Evolutionary conservation across 192 early-diverging fungal species (phyloP), one percentile per base, ranked within the genome.

Genomic region (Gonapodya prolifera): DNA sequence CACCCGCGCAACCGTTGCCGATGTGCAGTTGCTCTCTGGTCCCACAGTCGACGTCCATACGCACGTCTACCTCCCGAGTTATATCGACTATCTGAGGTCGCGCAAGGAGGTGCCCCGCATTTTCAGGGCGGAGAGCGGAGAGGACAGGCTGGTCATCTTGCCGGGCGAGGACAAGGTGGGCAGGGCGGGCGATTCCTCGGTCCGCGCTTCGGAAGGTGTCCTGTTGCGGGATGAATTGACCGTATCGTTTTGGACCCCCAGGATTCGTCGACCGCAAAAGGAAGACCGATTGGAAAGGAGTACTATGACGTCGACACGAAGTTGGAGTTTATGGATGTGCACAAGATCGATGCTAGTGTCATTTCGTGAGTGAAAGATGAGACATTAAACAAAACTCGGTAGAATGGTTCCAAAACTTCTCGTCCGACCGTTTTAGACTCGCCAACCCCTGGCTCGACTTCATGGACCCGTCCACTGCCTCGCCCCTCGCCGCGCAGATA

Each of bases 401-500:
- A n/a, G n/a, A n/a, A n/a, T n/a, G n/a, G n/a, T n/a, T n/a, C n/a
- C n/a, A n/a, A n/a, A n/a, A n/a, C n/a, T n/a, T n/a, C n/a, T n/a
- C n/a, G n/a, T n/a, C n/a, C n/a, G n/a, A n/a, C n/a, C n/a, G n/a
- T n/a, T n/a, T 80, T n/a, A 77, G 70, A 29, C 70, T 81, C 34
- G 80, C 80, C 2, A 80, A 80, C 35, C 80, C 80, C 2, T 80
- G 80, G 80, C 75, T 80, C 2, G 80, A 80, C 69, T 80, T 80
- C 30, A 45, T 80, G 29, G 13, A 2, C 0, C 23, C 76, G 18
- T 34, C 30, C 13, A 79, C 80, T 32, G 79, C 78, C 16, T 35
- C 34, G 2, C 23, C 69, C 2, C 8, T 82, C 2, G 82, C 82
- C 1, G 82, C 29, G 1, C 75, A 75, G n/a, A 34, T 84, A 23